Evolutionary conservation across 331 rosid species (phyloP), one percentile per base, ranked within the genome.

Genomic region (Quercus tomentella): DNA sequence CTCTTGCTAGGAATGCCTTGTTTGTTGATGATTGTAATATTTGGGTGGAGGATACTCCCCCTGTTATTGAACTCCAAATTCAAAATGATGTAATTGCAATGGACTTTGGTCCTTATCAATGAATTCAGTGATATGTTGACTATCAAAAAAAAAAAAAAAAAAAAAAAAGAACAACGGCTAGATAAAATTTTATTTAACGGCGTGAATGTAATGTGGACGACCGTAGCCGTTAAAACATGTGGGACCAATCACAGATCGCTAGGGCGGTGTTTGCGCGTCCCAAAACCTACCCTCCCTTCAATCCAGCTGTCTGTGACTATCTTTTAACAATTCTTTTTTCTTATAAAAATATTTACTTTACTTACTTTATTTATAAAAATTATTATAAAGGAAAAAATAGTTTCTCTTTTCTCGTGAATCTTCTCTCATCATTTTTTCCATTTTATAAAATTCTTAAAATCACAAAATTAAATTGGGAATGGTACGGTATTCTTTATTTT

Each of bases 261-360:
- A 37, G 35, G 84, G 28, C 77, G 87, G 80, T 84, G 82, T 72
- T 71, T 84, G 80, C 84, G 82, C 84, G 85, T 81, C n/a, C 30
- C 72, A 30, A 77, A 14, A 70, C 76, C 83, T 49, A 54, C 35
- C 37, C 73, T 58, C 76, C 45, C 45, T 26, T 56, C 25, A 20
- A 73, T 43, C 81, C 80, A 81, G 85, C 83, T 81, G 83, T 20
- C n/a, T 45, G 25, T 18, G 4, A 74, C n/a, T 55, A 12, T 26
- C 16, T 21, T 11, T 49, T 49, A 49, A 3, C 54, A 49, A 4
- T 49, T 14, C 17, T 12, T 49, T 17, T 35, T 22, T 70, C 3
- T 56, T 25, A 25, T 31, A 11, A 33, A 31, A 15, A 4, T 35
- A 8, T 5, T 72, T 78, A 52, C 54, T 79, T 12, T 33, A 12